These are phyloP conservation scores for Suhomyces sp. DNA, from an alignment of 805 yeast species.

Conservation along the genomic window DNA sequence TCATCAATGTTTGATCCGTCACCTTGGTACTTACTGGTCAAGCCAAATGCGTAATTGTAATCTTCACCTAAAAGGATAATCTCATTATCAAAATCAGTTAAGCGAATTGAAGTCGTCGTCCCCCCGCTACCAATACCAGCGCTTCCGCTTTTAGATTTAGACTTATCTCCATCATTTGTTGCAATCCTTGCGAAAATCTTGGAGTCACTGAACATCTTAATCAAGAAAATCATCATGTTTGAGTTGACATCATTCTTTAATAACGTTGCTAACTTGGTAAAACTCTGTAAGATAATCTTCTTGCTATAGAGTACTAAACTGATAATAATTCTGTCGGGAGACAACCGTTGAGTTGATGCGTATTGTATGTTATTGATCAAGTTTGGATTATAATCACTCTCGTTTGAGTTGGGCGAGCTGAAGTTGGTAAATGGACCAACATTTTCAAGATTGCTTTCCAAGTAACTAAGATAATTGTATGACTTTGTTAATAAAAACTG, in stretches of 20 bases:
- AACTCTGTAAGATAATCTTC: constrained; percentile 37
- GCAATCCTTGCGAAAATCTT: constrained; percentile 23
- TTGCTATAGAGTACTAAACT: constrained; percentile 38
- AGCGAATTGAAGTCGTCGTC: constrained; percentile 5
- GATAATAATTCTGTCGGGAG: constrained; percentile 26
- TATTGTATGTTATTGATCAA: constrained; percentile 30
- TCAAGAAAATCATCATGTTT: constrained; percentile 39
- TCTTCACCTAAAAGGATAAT: constrained; percentile 44
- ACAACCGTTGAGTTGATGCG: constrained; percentile 18
- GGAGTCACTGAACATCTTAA: constrained; percentile 38
- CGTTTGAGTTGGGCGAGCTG: constrained; percentile 26
- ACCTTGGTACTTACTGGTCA: constrained; percentile 47
- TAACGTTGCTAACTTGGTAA: constrained; percentile 29
- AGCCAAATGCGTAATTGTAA: constrained; percentile 50
- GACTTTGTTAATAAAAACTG: constrained; percentile 42
- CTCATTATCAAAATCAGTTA: constrained; percentile 24
- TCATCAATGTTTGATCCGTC: constrained; percentile 33
- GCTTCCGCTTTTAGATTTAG: constrained; percentile 21
- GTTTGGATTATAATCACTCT: constrained; percentile 29
- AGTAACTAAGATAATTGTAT: constrained; percentile 38
- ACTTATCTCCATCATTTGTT: constrained; percentile 13
- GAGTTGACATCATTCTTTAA: constrained; percentile 42
- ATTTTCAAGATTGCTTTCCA: constrained; percentile 36
- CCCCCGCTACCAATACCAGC: not conserved
- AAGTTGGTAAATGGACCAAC: constrained; percentile 37